Conservation (phyloP, 139 green algal genomes). For the Haematococcus lacustris region DNA sequence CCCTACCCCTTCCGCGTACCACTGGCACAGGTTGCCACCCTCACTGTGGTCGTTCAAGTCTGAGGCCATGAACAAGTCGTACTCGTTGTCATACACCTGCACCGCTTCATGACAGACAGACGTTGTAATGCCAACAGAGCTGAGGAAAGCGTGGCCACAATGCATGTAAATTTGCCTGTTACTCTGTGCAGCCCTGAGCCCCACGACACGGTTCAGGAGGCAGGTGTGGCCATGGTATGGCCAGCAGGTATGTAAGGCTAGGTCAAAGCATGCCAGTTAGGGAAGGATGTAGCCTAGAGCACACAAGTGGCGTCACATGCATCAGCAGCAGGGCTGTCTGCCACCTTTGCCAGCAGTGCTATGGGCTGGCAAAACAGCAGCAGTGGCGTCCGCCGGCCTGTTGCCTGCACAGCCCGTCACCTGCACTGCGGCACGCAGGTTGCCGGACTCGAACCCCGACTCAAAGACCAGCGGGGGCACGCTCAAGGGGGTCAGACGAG, state of each 20-base stretch:
- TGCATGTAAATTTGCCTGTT: no score
- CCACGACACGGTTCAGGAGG: no score
- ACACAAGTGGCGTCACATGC: no score
- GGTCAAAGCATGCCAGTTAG: no score
- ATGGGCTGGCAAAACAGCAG: no score
- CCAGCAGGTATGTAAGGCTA: background rate
- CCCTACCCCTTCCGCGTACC: no score
- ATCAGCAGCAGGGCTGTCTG: no score
- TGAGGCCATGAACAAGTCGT: constrained; percentile 57
- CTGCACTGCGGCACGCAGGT: constrained; percentile 32
- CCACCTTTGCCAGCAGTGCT: no score
- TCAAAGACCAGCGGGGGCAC: constrained; percentile 15
- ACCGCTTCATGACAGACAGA: background rate
- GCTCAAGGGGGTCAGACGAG: background rate
- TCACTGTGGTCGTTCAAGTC: constrained; percentile 48
- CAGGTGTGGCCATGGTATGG: no score
- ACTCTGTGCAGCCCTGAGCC: no score
- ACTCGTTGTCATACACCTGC: constrained; percentile 55
- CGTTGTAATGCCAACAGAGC: background rate
- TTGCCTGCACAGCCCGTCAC: constrained; percentile 5
- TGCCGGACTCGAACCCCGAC: constrained; percentile 30
- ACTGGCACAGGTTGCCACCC: constrained; percentile 33
- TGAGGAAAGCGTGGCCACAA: no score
- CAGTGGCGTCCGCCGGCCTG: background rate
- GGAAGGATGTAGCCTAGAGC: no score